Evolutionary conservation across 129 eudicot species (phyloP).

Genomic region (Chrysanthemum makinoi): DNA sequence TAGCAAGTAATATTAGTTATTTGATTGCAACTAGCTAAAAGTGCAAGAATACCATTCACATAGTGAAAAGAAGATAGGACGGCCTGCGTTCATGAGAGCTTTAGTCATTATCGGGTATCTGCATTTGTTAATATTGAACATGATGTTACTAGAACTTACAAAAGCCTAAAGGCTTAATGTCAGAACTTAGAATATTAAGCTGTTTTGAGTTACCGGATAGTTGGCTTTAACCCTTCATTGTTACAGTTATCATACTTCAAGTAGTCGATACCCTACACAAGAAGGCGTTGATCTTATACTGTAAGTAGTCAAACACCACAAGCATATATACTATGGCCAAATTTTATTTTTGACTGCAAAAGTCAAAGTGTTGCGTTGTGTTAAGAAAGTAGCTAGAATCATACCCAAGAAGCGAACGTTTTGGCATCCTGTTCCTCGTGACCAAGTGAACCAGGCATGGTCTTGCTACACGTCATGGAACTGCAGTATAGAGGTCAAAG

Average conservation of each 20-base stretch:
- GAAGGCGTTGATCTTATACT: not conserved
- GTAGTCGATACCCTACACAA: conserved; percentile 79
- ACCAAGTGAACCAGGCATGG: conserved; percentile 97
- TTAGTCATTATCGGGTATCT: conserved; percentile 90
- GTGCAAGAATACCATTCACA: conserved; percentile 69
- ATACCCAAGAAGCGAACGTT: conserved; percentile 92
- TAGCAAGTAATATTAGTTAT: not conserved
- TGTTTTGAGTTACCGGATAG: conserved; percentile 46
- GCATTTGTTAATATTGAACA: conserved; percentile 6
- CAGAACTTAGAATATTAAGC: not conserved
- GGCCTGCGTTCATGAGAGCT: conserved; percentile 83
- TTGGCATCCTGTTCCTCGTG: conserved; percentile 81
- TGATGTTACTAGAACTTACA: conserved; percentile 1
- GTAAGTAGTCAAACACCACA: not conserved
- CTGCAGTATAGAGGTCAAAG: conserved; percentile 38
- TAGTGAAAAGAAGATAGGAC: conserved; percentile 73
- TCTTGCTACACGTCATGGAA: conserved; percentile 65
- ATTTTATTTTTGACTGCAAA: conserved; percentile 19
- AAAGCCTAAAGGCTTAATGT: not conserved
- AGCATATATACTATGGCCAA: not conserved
- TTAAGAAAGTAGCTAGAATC: conserved; percentile 14
- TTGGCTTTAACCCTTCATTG: conserved; percentile 69
- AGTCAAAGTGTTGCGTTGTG: not conserved
- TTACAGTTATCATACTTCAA: conserved; percentile 90
- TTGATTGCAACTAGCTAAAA: not conserved